phyloP scores from a whole-genome alignment of 169 alveolate genomes.

The Babesia sp. region DNA sequence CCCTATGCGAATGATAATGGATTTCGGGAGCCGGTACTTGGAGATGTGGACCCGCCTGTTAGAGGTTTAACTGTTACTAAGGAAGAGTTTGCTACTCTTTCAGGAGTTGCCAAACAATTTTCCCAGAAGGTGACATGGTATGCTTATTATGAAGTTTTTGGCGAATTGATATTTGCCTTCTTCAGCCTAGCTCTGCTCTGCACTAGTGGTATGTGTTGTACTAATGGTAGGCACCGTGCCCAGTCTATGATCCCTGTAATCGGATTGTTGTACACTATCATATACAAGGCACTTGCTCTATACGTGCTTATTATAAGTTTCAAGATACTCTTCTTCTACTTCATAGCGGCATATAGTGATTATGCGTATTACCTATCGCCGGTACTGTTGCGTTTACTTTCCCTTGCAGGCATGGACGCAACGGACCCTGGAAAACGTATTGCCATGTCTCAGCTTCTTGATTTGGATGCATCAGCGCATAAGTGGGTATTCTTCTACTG shows the following conservation, averaged over 20 bases:
- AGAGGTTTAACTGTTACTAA: neutral
- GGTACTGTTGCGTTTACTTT: neutral
- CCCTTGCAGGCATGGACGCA: slow-evolving; percentile 1
- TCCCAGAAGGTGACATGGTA: slow-evolving; percentile 28
- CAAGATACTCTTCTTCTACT: slow-evolving; percentile 24
- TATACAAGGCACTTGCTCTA: slow-evolving; percentile 54
- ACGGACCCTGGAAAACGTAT: neutral
- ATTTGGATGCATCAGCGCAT: slow-evolving; percentile 20
- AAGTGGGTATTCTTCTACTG: slow-evolving; percentile 49
- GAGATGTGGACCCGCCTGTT: neutral
- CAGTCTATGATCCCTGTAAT: slow-evolving; percentile 54
- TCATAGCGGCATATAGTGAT: slow-evolving; percentile 12
- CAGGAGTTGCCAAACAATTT: slow-evolving; percentile 12
- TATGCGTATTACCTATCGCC: neutral
- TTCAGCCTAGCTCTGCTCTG: slow-evolving; percentile 49
- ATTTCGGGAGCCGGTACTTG: neutral
- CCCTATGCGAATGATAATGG: neutral
- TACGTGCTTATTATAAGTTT: slow-evolving; percentile 40
- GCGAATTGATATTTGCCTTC: slow-evolving; percentile 55
- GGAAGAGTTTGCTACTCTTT: neutral
- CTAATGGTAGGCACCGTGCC: slow-evolving; percentile 25
- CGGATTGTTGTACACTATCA: slow-evolving; percentile 46
- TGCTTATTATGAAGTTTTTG: slow-evolving; percentile 55
- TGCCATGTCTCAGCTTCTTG: slow-evolving; percentile 14
- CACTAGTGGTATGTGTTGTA: slow-evolving; percentile 47